These are phyloP conservation scores for Komagataella pastoris DNA, from an alignment of 805 yeast species.

Conservation along the genomic window DNA sequence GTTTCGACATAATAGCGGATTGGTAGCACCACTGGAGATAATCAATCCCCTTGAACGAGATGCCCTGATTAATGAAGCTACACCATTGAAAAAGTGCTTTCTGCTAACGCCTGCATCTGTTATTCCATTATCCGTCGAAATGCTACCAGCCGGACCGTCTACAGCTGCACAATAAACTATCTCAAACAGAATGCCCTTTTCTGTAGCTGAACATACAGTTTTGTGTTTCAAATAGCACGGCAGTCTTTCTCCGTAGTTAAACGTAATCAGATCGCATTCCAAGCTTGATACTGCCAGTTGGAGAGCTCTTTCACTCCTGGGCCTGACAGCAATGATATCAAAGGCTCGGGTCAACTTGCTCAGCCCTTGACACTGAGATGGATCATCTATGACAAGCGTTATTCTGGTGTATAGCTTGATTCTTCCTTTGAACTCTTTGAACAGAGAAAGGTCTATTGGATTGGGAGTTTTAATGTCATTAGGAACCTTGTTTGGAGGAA, in stretches of 20 bases:
- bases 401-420: conserved; percentile 50
- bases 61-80: conserved; percentile 65
- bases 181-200: conserved; percentile 75
- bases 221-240: conserved; percentile 78
- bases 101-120: conserved; percentile 18
- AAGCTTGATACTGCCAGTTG: conserved; percentile 60
- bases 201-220: conserved; percentile 69
- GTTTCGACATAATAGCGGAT: conserved; percentile 46
- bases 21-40: conserved; percentile 60
- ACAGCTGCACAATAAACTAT: conserved; percentile 51
- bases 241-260: conserved; percentile 49
- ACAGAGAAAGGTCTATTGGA: conserved; percentile 26
- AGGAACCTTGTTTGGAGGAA: conserved; percentile 40
- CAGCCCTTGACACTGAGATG: conserved; percentile 58
- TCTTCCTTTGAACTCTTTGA: conserved; percentile 21
- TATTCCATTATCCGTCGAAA: conserved; percentile 6
- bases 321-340: conserved; percentile 76
- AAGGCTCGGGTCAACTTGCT: conserved; percentile 31
- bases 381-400: conserved; percentile 67
- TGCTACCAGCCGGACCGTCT: conserved; percentile 18
- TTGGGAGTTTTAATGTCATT: conserved; percentile 20
- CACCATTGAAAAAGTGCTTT: conserved; percentile 56
- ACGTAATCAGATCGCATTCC: conserved; percentile 72
- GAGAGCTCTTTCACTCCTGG: conserved; percentile 66
- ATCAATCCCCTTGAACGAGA: conserved; percentile 72